phyloP scores from a whole-genome alignment of 164 flowering plant species.

The Magnolia changhungtana region DNA sequence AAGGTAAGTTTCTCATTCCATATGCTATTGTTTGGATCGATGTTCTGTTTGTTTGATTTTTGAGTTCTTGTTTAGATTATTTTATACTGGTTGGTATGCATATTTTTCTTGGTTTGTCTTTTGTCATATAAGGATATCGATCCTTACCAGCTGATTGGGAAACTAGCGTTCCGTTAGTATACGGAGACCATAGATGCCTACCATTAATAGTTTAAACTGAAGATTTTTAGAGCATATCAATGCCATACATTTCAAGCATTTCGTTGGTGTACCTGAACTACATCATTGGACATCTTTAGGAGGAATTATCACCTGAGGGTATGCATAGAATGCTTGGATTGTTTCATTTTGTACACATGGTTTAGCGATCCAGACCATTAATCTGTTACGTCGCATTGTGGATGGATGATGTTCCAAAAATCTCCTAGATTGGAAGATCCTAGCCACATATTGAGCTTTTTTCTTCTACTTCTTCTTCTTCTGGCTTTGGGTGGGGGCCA shows the following conservation, averaged over 20 bases:
- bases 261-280: background rate
- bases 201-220: too few species aligned
- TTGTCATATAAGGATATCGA: background rate
- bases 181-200: background rate
- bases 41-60: background rate
- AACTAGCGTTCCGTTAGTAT: background rate
- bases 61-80: background rate
- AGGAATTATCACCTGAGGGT: too few species aligned
- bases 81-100: background rate
- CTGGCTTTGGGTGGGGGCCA: background rate
- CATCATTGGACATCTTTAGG: background rate
- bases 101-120: background rate
- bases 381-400: too few species aligned
- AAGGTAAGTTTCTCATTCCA: conserved; percentile 52
- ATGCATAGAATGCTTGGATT: too few species aligned
- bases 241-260: too few species aligned
- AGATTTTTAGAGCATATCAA: too few species aligned
- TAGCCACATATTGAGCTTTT: background rate
- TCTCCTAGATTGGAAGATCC: too few species aligned
- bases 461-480: background rate
- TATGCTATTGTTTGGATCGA: background rate
- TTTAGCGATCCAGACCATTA: too few species aligned
- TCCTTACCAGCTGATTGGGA: background rate
- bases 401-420: too few species aligned
- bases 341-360: too few species aligned